Evolutionary conservation across 805 yeast species (phyloP).

Genomic region (Ogataea trehaloabstinens): DNA sequence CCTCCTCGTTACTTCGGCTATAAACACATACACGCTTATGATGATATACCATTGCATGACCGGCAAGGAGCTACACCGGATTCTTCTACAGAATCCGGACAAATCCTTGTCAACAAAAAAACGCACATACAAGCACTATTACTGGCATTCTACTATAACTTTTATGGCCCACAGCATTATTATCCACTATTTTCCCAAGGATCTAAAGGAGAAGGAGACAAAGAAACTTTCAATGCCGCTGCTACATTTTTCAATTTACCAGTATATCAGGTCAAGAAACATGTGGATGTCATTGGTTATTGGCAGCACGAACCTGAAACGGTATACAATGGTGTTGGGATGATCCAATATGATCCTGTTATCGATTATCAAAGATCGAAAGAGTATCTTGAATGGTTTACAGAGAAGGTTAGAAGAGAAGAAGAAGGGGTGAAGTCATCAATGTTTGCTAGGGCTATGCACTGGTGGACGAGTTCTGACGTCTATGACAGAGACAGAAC

Average conservation of each 20-base stretch:
- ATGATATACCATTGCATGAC: conserved; percentile 46
- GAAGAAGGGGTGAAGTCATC: conserved; percentile 6
- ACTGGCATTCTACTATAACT: conserved; percentile 51
- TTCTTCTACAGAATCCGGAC: conserved; percentile 57
- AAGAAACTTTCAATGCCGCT: conserved; percentile 58
- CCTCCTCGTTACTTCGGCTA: conserved; percentile 19
- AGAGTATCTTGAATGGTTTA: conserved; percentile 20
- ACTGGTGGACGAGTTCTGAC: conserved; percentile 15
- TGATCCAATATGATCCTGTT: conserved; percentile 56
- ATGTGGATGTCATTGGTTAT: conserved; percentile 50
- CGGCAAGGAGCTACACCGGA: conserved; percentile 52
- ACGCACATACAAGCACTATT: conserved; percentile 47
- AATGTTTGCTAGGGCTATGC: conserved; percentile 6
- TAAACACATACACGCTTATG: conserved; percentile 8
- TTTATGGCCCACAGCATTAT: conserved; percentile 47
- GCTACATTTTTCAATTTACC: conserved; percentile 41
- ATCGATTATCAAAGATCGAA: conserved; percentile 34
- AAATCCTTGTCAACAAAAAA: conserved; percentile 46
- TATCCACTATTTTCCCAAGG: conserved; percentile 50
- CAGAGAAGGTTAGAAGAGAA: conserved; percentile 3
- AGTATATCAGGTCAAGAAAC: conserved; percentile 50
- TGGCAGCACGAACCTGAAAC: conserved; percentile 26
- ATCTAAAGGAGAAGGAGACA: conserved; percentile 54
- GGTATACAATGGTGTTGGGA: conserved; percentile 49
- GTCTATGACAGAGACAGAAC: conserved; percentile 14